Percentiles rank a stretch among this genome's conserved stretches.
Conservation (phyloP, 176 grass and related monocot genomes). For the Cenchrus americanus region DNA sequence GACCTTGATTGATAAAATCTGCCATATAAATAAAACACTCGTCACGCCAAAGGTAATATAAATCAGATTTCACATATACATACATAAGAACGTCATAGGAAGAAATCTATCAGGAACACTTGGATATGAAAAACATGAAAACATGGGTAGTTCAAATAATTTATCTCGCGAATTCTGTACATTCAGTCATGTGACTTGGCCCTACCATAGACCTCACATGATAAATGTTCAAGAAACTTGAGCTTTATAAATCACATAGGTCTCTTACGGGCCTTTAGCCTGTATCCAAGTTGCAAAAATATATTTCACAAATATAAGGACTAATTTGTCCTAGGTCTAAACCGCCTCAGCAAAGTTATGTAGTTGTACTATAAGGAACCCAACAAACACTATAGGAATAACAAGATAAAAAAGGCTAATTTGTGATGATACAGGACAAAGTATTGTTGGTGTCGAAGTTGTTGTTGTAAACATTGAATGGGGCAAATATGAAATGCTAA, state of each 20-base stretch:
- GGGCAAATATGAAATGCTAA: no score
- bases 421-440: neutral
- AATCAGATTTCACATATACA: neutral
- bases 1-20: neutral
- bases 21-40: neutral
- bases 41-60: neutral
- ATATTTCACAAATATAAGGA: neutral
- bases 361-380: neutral
- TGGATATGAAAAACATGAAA: neutral
- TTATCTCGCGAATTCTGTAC: neutral
- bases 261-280: neutral
- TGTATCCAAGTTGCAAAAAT: neutral
- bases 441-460: neutral
- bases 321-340: neutral
- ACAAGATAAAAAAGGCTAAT: neutral
- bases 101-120: neutral
- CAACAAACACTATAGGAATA: neutral
- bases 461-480: no score
- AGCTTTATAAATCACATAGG: neutral
- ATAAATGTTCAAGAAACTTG: constrained; percentile 1
- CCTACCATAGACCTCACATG: neutral
- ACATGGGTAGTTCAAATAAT: neutral
- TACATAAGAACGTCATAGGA: constrained; percentile 9
- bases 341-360: neutral
- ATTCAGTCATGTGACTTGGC: constrained; percentile 6